phyloP scores from a whole-genome alignment of 805 yeast species.

The Suhomyces prunicola region DNA sequence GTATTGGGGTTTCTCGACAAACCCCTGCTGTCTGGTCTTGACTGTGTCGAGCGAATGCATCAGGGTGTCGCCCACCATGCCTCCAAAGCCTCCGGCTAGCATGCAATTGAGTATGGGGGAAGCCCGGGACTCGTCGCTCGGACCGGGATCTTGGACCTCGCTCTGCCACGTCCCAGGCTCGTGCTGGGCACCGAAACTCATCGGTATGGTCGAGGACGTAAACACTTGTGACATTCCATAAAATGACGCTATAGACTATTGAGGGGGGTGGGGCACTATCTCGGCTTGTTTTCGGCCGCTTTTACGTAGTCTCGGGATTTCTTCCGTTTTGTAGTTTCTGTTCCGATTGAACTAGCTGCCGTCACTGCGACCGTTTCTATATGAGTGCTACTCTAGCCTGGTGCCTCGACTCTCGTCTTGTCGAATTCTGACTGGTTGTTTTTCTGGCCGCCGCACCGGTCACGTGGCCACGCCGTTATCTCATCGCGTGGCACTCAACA shows the following conservation, averaged over 20 bases:
- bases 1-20: conserved; percentile 65
- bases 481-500: background rate
- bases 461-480: background rate
- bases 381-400: too few species aligned
- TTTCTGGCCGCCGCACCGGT: background rate
- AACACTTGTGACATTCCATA: conserved; percentile 21
- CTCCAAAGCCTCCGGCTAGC: conserved; percentile 94
- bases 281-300: too few species aligned
- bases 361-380: background rate
- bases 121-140: conserved; percentile 1
- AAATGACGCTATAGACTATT: background rate
- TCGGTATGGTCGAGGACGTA: conserved; percentile 35
- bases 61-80: conserved; percentile 83
- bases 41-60: conserved; percentile 98
- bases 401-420: background rate
- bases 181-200: conserved; percentile 28
- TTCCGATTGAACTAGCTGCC: background rate
- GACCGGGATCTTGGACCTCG: background rate
- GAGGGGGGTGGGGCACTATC: background rate
- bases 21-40: conserved; percentile 97
- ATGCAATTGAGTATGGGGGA: conserved; percentile 58
- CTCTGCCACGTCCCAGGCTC: conserved; percentile 10
- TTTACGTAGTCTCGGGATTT: background rate
- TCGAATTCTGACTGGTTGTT: background rate
- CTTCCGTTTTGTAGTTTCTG: background rate